phyloP scores from a whole-genome alignment of 257 asterid genomes.

The Fraxinus americana region DNA sequence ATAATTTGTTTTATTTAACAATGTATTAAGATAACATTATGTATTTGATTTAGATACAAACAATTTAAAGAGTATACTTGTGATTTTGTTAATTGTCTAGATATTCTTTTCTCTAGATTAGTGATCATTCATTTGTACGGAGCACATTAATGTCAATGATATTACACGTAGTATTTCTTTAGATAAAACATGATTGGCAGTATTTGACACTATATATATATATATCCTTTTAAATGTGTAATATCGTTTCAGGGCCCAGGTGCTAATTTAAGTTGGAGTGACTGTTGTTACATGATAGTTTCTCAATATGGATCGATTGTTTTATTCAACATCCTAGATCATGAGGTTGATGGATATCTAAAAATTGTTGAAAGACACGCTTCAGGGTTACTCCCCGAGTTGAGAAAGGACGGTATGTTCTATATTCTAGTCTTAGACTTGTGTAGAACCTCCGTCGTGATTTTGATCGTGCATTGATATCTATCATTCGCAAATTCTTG shows the following conservation, averaged over 20 bases:
- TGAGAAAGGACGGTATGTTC: slow-evolving; percentile 86
- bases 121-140: not conserved
- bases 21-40: too few relatives aligned
- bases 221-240: not conserved
- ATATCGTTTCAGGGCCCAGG: slow-evolving; percentile 55
- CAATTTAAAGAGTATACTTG: too few relatives aligned
- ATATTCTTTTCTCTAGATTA: slow-evolving; percentile 15
- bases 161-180: too few relatives aligned
- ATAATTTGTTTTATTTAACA: too few relatives aligned
- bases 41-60: too few relatives aligned
- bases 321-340: slow-evolving; percentile 77
- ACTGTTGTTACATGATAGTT: slow-evolving; percentile 81
- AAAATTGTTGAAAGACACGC: slow-evolving; percentile 76
- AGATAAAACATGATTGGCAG: not conserved
- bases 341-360: slow-evolving; percentile 79
- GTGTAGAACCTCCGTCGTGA: not conserved
- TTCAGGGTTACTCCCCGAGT: slow-evolving; percentile 49
- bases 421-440: not conserved
- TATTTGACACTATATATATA: not conserved
- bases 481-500: too few relatives aligned
- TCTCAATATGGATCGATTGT: slow-evolving; percentile 93
- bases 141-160: not conserved
- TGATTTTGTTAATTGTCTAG: not conserved
- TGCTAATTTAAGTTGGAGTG: slow-evolving; percentile 61
- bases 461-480: not conserved